phyloP scores from a whole-genome alignment of 805 yeast genomes.

The Ogataea nitratoaversa region DNA sequence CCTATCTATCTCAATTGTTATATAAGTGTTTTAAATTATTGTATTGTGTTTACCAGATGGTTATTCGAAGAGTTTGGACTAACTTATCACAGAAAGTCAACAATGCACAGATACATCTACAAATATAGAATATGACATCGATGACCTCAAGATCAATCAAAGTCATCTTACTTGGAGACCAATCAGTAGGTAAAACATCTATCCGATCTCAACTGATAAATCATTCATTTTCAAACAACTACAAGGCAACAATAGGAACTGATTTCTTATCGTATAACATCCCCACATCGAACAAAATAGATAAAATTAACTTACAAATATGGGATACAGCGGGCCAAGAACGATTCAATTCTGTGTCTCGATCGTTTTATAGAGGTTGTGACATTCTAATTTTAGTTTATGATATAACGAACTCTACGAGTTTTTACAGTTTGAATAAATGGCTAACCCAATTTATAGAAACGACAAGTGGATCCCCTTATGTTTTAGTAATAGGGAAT shows the following conservation, averaged over 20 bases:
- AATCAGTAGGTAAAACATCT: conserved; percentile 59
- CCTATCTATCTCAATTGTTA: too few species aligned
- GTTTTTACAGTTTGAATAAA: conserved; percentile 38
- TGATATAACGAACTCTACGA: conserved; percentile 50
- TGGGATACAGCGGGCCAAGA: conserved; percentile 98
- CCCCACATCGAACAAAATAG: conserved; percentile 6
- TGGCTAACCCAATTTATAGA: conserved; percentile 48
- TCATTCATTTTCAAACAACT: conserved; percentile 50
- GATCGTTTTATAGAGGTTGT: conserved; percentile 56
- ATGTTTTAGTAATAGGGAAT: conserved; percentile 50
- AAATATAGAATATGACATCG: too few species aligned
- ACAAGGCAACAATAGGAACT: conserved; percentile 57
- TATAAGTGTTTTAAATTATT: too few species aligned
- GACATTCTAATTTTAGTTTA: conserved; percentile 52
- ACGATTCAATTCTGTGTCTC: conserved; percentile 63
- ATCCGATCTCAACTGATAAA: conserved; percentile 51
- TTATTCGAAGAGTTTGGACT: too few species aligned
- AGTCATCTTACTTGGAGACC: conserved; percentile 54
- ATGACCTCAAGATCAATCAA: conserved; percentile 29
- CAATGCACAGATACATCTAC: too few species aligned
- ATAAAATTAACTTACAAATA: conserved; percentile 42
- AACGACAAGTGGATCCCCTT: conserved; percentile 43
- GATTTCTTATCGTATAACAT: conserved; percentile 47
- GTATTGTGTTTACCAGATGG: too few species aligned
- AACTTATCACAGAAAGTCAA: too few species aligned